A percentile compares a stretch with the other conserved stretches of the same genome.
Evolutionary conservation across 2,329 filamentous ascomycete genomes (phyloP).

Genomic region (Phialophora expanda): DNA sequence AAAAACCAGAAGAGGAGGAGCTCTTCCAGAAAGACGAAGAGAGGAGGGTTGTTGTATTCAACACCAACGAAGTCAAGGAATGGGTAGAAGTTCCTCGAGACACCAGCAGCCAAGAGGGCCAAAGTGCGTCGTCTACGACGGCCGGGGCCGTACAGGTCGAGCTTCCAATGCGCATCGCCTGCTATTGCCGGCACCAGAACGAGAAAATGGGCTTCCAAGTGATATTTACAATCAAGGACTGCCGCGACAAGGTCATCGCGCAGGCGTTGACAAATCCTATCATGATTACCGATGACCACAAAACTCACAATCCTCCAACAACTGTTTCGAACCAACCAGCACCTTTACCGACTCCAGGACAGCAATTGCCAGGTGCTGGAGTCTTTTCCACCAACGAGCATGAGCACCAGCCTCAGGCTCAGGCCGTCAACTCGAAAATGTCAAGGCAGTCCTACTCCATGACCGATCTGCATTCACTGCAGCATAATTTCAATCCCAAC

Average conservation of each 20-base stretch:
- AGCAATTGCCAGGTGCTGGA: conserved; percentile 51
- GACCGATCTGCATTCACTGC: conserved; percentile 66
- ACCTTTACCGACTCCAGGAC: conserved; percentile 46
- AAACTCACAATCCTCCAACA: conserved; percentile 68
- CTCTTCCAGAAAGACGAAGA: conserved; percentile 81
- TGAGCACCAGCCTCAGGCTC: conserved; percentile 21
- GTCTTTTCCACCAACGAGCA: conserved; percentile 45
- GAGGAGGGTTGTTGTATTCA: conserved; percentile 86
- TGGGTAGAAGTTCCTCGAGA: conserved; percentile 70
- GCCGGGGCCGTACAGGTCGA: conserved; percentile 76
- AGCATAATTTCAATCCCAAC: conserved; percentile 56
- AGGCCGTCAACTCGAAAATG: conserved; percentile 41
- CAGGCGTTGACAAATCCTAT: conserved; percentile 87
- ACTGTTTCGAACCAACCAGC: conserved; percentile 43
- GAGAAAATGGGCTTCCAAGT: conserved; percentile 92
- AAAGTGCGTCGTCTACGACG: conserved; percentile 52
- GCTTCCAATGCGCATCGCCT: conserved; percentile 92
- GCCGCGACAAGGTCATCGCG: conserved; percentile 73
- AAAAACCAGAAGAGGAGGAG: conserved; percentile 90
- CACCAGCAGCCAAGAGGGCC: conserved; percentile 34
- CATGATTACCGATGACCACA: conserved; percentile 98
- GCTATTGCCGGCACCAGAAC: conserved; percentile 92
- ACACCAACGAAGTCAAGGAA: conserved; percentile 83
- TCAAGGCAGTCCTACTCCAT: conserved; percentile 62
- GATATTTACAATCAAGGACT: conserved; percentile 92